These are phyloP conservation scores for Ogataea nonfermentans DNA, from an alignment of 805 yeast species.

Conservation along the genomic window DNA sequence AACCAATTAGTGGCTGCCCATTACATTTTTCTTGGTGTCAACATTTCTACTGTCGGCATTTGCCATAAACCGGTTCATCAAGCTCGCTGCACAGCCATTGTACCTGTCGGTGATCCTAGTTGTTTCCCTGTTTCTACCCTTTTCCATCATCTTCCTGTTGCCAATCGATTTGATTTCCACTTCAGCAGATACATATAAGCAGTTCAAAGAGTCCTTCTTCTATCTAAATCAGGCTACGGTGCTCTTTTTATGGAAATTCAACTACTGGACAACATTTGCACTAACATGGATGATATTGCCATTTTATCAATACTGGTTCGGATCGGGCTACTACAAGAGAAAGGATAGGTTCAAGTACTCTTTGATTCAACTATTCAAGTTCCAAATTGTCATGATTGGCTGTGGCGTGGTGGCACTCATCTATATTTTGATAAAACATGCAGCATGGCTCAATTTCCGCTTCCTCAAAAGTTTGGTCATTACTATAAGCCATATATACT, in stretches of 20 bases:
- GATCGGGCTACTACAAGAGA: constrained; percentile 62
- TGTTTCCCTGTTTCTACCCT: constrained; percentile 68
- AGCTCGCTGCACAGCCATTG: constrained; percentile 36
- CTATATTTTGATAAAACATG: constrained; percentile 49
- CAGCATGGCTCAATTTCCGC: constrained; percentile 35
- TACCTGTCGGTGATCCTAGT: constrained; percentile 48
- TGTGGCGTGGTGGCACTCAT: constrained; percentile 53
- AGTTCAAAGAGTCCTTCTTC: constrained; percentile 36
- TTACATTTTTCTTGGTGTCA: constrained; percentile 23
- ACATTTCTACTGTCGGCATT: constrained; percentile 33
- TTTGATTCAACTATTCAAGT: constrained; percentile 51
- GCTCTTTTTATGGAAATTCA: constrained; percentile 64
- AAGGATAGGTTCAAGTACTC: constrained; percentile 53
- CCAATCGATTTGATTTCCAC: constrained; percentile 73
- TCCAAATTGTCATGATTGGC: constrained; percentile 55
- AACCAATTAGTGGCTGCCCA: constrained; percentile 25
- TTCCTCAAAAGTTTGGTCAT: constrained; percentile 65
- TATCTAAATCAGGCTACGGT: constrained; percentile 46
- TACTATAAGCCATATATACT: constrained; percentile 74
- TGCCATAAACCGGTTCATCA: constrained; percentile 37
- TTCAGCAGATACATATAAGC: constrained; percentile 32
- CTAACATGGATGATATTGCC: constrained; percentile 80
- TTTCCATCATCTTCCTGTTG: constrained; percentile 67
- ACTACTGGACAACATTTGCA: constrained; percentile 79
- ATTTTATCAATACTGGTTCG: constrained; percentile 66